These are phyloP conservation scores for Ophiosphaerella herpotricha DNA, from an alignment of 2,329 filamentous ascomycete species.

Conservation along the genomic window DNA sequence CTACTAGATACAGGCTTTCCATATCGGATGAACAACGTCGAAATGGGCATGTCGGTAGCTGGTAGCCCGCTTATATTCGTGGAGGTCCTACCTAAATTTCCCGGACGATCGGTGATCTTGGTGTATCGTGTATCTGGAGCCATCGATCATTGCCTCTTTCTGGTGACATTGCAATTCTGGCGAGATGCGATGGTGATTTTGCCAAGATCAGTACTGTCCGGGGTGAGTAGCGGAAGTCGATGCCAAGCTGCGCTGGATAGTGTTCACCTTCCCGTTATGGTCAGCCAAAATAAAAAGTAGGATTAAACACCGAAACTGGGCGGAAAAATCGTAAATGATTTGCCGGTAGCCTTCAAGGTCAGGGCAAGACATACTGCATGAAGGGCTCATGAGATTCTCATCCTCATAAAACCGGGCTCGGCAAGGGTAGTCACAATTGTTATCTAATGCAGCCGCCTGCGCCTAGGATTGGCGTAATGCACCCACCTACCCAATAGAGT, in stretches of 20 bases:
- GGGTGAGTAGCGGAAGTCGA: slow-evolving; percentile 3
- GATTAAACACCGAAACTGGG: neutral
- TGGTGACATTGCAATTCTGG: slow-evolving; percentile 9
- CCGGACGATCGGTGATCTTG: neutral
- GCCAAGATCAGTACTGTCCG: slow-evolving; percentile 8
- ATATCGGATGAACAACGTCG: slow-evolving; percentile 12
- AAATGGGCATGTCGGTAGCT: slow-evolving; percentile 16
- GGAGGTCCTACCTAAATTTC: slow-evolving; percentile 1
- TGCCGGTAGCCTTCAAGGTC: neutral
- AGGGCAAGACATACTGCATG: neutral
- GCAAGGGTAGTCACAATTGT: slow-evolving; percentile 2
- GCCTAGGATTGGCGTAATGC: neutral
- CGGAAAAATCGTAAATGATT: neutral
- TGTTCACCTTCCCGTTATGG: slow-evolving; percentile 13
- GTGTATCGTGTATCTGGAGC: neutral
- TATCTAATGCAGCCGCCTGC: slow-evolving; percentile 9
- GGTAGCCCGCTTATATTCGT: neutral
- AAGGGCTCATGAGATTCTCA: neutral
- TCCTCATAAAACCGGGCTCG: neutral
- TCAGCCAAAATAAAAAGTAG: slow-evolving; percentile 9
- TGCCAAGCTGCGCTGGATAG: slow-evolving; percentile 13
- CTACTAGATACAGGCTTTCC: slow-evolving; percentile 1
- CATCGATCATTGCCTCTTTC: slow-evolving; percentile 2
- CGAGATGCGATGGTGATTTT: slow-evolving; percentile 10
- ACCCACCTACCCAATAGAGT: neutral